Base-by-base conservation (phyloP, 352 stramenopile species). In the Phytophthora podocarpi region DNA sequence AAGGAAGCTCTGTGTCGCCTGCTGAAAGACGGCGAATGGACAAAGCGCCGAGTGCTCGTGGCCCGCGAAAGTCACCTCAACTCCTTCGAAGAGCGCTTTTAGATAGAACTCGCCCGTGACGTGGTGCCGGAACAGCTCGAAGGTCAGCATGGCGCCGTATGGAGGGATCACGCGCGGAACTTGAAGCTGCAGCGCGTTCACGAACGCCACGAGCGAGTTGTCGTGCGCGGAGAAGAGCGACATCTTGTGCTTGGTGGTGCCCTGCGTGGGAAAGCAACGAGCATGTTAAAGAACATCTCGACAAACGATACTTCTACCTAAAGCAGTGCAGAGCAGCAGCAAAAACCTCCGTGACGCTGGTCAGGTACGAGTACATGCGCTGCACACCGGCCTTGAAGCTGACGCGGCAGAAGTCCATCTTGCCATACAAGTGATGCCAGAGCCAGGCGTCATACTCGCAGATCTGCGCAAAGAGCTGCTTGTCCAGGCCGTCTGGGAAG, bases 171-270 rank as follows among this genome's bases (percentile, higher is more conserved):
- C 67, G 13, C 62, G 65, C 21, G 76, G 67, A 40, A 82, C 55
- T 31, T 88, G 56, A 26, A 94, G 49, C 57, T 88, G 62, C 47
- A 94, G 64, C 51, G 85, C 85, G 28, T 76, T 80, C 21, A 87
- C 64, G 18, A 92, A 61, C 37, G 82, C 82, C 24, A 94, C 81
- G 13, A 94, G 67, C 49, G 85, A 90, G 64, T 92, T 92, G 63
- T 94, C 82, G 63, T 94, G 85, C 0, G 76, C 81, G 0, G 85
- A 94, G 67, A 91, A 89, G 1, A 94, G 67, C 36, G 85, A 88
- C 34, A 94, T 30, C 43, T 81, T 88, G 69, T 82, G 75, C 6
- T 59, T 59, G 13, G 28, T 55, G 34, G 40, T 32, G 32, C 51
- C 52, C 37, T 67, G 37, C 26, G 34, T 56, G 10, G 65, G 23